Base-by-base conservation (phyloP, 495 filamentous ascomycete genomes). In the Aspergillus conjunctus region DNA sequence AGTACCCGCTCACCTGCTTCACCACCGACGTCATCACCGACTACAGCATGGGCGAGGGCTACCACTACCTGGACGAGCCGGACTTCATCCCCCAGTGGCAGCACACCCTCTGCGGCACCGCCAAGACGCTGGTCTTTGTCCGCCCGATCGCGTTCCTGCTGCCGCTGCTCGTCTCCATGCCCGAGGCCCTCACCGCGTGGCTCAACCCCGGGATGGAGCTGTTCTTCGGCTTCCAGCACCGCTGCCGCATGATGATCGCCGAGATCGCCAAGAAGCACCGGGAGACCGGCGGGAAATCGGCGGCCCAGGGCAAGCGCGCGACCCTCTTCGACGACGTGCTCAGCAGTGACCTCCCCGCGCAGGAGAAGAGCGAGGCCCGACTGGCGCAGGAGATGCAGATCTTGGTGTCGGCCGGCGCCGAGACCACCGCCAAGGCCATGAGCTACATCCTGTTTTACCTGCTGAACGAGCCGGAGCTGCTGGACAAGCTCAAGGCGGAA, bases 391-490 rank as follows among this genome's bases (percentile, higher is more conserved):
- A 85, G 56, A 79, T 72, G 6, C 65, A 71, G 34, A 60, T 68
- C 1, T 51, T 85, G 8, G 68, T 83, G 7, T 70, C 66, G 0
- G 82, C 83, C 4, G 83, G 83, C 5, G 72, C 72, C 17, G 74
- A 77, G 33, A 83, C 78, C 9, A 81, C 78, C 1, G 74, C 74
- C 7, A 72, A 69, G 51, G 73, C 77, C 1, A 50, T 80, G 50
- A 62, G 69, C 15, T 56, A 66, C 7, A 64, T 77, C 21, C 59
- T 72, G n/a, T 83, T 72, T 57, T 73, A 82, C 60, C 68, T 81
- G 9, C 62, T 76, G 11, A 54, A 58, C n/a, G 71, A 78, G 51
- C 74, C 71, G 9, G 51, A 66, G 1, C 66, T 71, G 17, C 57
- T 73, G 32, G 20, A 60, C 14, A 66, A 55, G 21, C 63, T 79